Percentiles rank a stretch among this genome's conserved stretches.
These are phyloP conservation scores for Lipomyces yarrowii DNA, from an alignment of 1,139 yeast species.

Conservation along the genomic window DNA sequence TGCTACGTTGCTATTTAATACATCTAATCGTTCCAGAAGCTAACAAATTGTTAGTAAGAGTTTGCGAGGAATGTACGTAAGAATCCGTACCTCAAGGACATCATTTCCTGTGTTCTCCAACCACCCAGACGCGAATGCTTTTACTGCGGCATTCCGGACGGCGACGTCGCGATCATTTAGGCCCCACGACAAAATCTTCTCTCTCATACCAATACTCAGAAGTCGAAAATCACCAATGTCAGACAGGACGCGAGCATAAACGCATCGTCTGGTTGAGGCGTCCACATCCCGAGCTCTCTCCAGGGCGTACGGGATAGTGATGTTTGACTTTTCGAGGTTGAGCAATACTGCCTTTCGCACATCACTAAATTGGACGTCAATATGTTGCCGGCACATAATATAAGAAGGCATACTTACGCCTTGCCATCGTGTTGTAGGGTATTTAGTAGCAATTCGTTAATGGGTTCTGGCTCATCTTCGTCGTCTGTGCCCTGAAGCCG, in stretches of 20 bases:
- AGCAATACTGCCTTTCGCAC: constrained; percentile 84
- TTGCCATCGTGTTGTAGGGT: constrained; percentile 76
- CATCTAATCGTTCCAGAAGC: constrained; percentile 69
- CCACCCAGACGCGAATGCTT: constrained; percentile 75
- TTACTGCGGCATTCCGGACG: constrained; percentile 72
- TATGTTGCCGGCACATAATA: background rate
- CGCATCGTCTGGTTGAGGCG: constrained; percentile 67
- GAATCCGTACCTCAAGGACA: constrained; percentile 50
- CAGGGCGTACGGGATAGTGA: constrained; percentile 61
- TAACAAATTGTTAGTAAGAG: background rate
- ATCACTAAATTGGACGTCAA: constrained; percentile 47
- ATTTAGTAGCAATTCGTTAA: constrained; percentile 52
- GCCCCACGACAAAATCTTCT: constrained; percentile 77
- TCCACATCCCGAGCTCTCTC: constrained; percentile 85
- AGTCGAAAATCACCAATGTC: constrained; percentile 68
- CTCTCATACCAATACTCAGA: constrained; percentile 63
- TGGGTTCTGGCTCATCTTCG: constrained; percentile 46
- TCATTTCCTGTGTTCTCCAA: constrained; percentile 68
- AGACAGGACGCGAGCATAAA: constrained; percentile 69
- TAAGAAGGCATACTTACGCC: constrained; percentile 44
- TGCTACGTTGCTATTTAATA: constrained; percentile 65
- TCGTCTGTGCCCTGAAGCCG: constrained; percentile 68
- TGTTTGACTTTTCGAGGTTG: constrained; percentile 59
- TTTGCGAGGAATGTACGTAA: background rate
- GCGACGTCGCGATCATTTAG: constrained; percentile 77